These are phyloP conservation scores for Cyphellophora attinorum DNA, from an alignment of 2,329 filamentous ascomycete species.

Conservation along the genomic window DNA sequence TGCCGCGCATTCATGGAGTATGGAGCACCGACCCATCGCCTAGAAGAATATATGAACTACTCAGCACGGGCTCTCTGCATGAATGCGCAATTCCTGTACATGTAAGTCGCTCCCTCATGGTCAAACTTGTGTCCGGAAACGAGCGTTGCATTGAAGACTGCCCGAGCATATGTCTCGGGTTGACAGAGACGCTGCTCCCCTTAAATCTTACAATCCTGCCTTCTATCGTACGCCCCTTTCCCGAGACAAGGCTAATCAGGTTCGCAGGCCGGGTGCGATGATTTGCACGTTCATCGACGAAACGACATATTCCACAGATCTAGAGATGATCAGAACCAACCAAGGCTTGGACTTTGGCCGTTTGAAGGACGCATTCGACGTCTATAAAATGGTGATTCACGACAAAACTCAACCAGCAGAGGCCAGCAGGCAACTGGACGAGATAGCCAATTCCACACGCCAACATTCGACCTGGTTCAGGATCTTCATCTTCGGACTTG, in stretches of 20 bases:
- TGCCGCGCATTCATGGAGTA: conserved; percentile 83
- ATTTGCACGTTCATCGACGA: conserved; percentile 71
- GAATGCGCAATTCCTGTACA: conserved; percentile 79
- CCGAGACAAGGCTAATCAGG: too few species aligned
- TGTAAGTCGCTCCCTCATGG: too few species aligned
- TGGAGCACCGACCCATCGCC: conserved; percentile 79
- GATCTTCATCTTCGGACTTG: conserved; percentile 64
- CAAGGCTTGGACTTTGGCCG: conserved; percentile 35
- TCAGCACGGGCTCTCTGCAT: conserved; percentile 81
- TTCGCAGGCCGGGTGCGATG: conserved; percentile 92
- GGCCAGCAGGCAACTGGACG: conserved; percentile 32
- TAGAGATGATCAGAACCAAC: conserved; percentile 32
- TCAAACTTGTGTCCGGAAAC: too few species aligned
- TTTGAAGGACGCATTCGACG: conserved; percentile 33
- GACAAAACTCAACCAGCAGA: conserved; percentile 37
- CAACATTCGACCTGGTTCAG: conserved; percentile 45
- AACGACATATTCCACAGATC: conserved; percentile 35
- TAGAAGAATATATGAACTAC: conserved; percentile 87
- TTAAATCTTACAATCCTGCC: too few species aligned
- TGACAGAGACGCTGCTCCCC: too few species aligned
- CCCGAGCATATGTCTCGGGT: too few species aligned
- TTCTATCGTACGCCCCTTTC: too few species aligned
- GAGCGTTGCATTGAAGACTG: too few species aligned
- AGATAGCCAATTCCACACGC: conserved; percentile 47
- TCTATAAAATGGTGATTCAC: conserved; percentile 40